These are phyloP conservation scores for Nelumbo lutea DNA, from an alignment of 164 flowering plant species.

Conservation along the genomic window DNA sequence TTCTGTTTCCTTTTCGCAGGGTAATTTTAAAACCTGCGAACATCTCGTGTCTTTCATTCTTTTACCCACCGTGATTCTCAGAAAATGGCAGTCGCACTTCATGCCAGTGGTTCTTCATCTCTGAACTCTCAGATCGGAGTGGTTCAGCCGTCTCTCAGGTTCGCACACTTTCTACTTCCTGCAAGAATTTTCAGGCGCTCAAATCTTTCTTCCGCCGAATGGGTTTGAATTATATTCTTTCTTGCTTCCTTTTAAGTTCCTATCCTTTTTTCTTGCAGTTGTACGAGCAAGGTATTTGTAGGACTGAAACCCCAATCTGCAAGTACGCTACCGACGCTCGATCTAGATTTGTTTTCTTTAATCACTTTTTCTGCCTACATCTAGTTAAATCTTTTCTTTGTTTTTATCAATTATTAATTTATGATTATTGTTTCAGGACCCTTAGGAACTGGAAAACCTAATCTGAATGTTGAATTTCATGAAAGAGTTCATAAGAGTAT, in stretches of 20 bases:
- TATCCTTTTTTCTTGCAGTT: slow-evolving; percentile 30
- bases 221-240: background rate
- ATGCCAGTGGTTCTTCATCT: slow-evolving; percentile 26
- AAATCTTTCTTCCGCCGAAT: too few species aligned
- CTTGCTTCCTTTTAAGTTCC: background rate
- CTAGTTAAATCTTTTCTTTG: background rate
- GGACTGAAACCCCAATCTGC: slow-evolving; percentile 57
- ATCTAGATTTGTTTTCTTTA: background rate
- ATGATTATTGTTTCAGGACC: slow-evolving; percentile 25
- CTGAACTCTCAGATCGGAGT: slow-evolving; percentile 23
- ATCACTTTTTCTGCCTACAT: background rate
- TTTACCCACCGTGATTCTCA: background rate
- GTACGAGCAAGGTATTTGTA: slow-evolving; percentile 41
- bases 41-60: too few species aligned
- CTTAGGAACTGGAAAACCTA: slow-evolving; percentile 38
- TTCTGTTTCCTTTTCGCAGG: slow-evolving; percentile 2
- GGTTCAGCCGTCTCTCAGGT: slow-evolving; percentile 40
- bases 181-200: too few species aligned
- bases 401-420: background rate
- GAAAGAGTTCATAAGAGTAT: slow-evolving; percentile 51
- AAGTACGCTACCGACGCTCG: slow-evolving; percentile 25
- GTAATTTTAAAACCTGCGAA: too few species aligned
- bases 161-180: background rate
- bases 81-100: slow-evolving; percentile 35
- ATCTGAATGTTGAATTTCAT: slow-evolving; percentile 46